These are phyloP conservation scores for Sclerotinia nivalis DNA, from an alignment of 2,329 filamentous ascomycete genomes.

Conservation along the genomic window DNA sequence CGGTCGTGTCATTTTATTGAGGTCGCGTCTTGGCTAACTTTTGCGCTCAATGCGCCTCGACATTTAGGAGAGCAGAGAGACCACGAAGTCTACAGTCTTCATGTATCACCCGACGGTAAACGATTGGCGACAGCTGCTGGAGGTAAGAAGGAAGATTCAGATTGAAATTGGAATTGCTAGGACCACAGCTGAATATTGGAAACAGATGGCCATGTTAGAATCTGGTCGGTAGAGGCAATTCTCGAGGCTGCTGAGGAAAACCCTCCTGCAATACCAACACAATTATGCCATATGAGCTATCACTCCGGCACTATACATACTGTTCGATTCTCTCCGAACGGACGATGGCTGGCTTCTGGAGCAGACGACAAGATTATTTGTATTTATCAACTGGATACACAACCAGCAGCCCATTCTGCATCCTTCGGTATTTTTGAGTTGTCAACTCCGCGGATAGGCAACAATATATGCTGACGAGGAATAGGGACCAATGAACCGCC, in stretches of 20 bases:
- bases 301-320: conserved; percentile 97
- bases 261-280: conserved; percentile 72
- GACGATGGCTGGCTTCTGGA: conserved; percentile 91
- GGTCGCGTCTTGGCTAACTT: conserved; percentile 33
- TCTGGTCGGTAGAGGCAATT: conserved; percentile 96
- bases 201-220: conserved; percentile 88
- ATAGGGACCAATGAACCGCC: conserved; percentile 79
- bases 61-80: conserved; percentile 86
- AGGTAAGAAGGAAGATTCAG: conserved; percentile 54
- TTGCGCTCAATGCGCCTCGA: conserved; percentile 36
- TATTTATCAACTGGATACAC: conserved; percentile 83
- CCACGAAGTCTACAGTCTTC: conserved; percentile 97
- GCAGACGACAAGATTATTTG: conserved; percentile 99
- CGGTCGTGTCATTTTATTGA: conserved; percentile 2
- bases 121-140: conserved; percentile 92
- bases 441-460: conserved; percentile 19
- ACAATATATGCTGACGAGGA: conserved; percentile 12
- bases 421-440: conserved; percentile 67
- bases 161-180: conserved; percentile 15
- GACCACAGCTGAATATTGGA: conserved; percentile 30
- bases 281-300: conserved; percentile 97
- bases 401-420: conserved; percentile 71
- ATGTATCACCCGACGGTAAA: conserved; percentile 91
- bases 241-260: conserved; percentile 72
- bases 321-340: conserved; percentile 93